A percentile compares a stretch with the other conserved stretches of the same genome.
phyloP scores from a whole-genome alignment of 129 eudicot genomes.

The carrot (Daucus carota) region DH1_v3.0 NC_030384.2:32733501-32734000 shows the following conservation, averaged over 20 bases:
- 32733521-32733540: conserved; percentile 14
- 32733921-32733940: conserved; percentile 47
- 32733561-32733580: conserved; percentile 63
- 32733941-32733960: conserved; percentile 23
- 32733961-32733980: conserved; percentile 22
- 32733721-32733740: conserved; percentile 85
- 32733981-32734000: conserved; percentile 17
- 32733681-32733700: conserved; percentile 54
- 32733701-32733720: conserved; percentile 52
- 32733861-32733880: conserved; percentile 40
- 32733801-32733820: conserved; percentile 50
- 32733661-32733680: conserved; percentile 33
- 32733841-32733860: conserved; percentile 28
- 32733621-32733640: conserved; percentile 37
- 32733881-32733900: conserved; percentile 70
- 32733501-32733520: conserved; percentile 27
- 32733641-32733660: conserved; percentile 24
- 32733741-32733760: conserved; percentile 74
- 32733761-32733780: conserved; percentile 42
- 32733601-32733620: conserved; percentile 59
- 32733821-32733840: conserved; percentile 42
- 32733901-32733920: conserved; percentile 71
- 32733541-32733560: conserved; percentile 39
- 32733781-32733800: conserved; percentile 56
- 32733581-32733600: conserved; percentile 79